Base-by-base conservation (phyloP, 768 basidiomycete species). In the Hygrocybe coccinea region DNA sequence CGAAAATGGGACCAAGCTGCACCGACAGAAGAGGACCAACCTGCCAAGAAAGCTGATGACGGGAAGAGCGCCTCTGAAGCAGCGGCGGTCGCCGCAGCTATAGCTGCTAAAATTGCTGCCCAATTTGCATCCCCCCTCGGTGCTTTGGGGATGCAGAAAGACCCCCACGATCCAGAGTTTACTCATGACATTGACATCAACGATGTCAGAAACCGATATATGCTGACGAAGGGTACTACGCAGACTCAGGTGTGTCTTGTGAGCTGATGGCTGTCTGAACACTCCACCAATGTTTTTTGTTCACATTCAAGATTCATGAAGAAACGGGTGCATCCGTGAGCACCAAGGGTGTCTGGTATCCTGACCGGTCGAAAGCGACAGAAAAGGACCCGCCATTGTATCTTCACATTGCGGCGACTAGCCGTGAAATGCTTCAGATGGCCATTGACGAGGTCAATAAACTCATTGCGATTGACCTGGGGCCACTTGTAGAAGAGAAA, bases 321-420 rank as follows among this genome's bases (percentile, higher is more conserved):
- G 87, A 97, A 47, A 97, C 95, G 0, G 95, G 95, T 46, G 93
- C 91, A 2, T 89, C 89, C 1, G 87, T 97, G 35, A 85, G 86
- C 54, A 97, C 95, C 22, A 93, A 94, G 74, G 95, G 95, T 19
- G 79, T 86, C 3, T 98, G 95, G 95, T 93, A 97, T 64, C 95
- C 95, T 0, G 95, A 98, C 76, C 80, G 91, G 59, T 75, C 79
- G 49, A 95, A 88, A 69, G 92, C 95, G 5, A 91, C 89, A 12
- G 91, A 95, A 59, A 91, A 85, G 67, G 94, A 97, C 64, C 92
- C 93, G 25, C 89, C 95, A 19, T 72, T 98, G 57, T 97, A 95
- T 71, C 83, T 98, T 29, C 95, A 97, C 69, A 86, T 98, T 62
- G 84, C 91, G 19, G 95, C 92, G 7, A 77, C 79, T 36, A 74